These are phyloP conservation scores for Colletotrichum falcatum DNA, from an alignment of 2,329 filamentous ascomycete species.

Conservation along the genomic window DNA sequence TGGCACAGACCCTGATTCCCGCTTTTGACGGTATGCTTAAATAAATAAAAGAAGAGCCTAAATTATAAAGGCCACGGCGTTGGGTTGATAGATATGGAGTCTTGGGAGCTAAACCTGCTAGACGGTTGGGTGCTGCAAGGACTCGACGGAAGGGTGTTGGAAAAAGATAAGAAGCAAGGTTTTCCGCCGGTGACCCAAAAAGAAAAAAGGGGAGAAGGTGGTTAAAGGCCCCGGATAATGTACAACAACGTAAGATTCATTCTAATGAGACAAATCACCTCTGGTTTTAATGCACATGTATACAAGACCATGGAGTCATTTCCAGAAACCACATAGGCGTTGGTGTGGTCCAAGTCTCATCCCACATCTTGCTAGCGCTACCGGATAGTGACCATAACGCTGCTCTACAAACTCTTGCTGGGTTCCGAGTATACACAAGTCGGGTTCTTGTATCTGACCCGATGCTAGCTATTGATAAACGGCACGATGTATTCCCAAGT, in stretches of 20 bases:
- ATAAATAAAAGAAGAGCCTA: slow-evolving; percentile 43
- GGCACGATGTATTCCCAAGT: neutral
- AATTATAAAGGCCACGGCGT: slow-evolving; percentile 29
- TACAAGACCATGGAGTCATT: neutral
- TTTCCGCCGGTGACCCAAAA: slow-evolving; percentile 2
- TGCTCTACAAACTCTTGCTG: neutral
- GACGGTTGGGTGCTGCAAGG: slow-evolving; percentile 44
- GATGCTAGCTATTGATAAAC: neutral
- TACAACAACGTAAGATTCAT: slow-evolving; percentile 36
- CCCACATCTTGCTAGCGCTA: neutral
- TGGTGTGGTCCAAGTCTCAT: neutral
- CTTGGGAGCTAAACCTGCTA: slow-evolving; percentile 49
- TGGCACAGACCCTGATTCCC: slow-evolving; percentile 97
- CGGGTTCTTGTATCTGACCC: neutral
- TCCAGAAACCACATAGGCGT: neutral
- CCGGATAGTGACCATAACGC: neutral
- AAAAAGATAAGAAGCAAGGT: slow-evolving; percentile 26
- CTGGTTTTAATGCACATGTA: slow-evolving; percentile 34
- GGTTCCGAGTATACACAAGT: neutral
- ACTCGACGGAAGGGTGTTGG: slow-evolving; percentile 18
- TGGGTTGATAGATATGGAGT: slow-evolving; percentile 42
- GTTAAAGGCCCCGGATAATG: slow-evolving; percentile 28
- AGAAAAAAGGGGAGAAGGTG: slow-evolving; percentile 24
- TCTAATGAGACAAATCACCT: slow-evolving; percentile 37
- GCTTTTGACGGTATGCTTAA: slow-evolving; percentile 75